These are phyloP conservation scores for Colletotrichum sp. DNA, from an alignment of 2,329 filamentous ascomycete genomes.

Conservation along the genomic window DNA sequence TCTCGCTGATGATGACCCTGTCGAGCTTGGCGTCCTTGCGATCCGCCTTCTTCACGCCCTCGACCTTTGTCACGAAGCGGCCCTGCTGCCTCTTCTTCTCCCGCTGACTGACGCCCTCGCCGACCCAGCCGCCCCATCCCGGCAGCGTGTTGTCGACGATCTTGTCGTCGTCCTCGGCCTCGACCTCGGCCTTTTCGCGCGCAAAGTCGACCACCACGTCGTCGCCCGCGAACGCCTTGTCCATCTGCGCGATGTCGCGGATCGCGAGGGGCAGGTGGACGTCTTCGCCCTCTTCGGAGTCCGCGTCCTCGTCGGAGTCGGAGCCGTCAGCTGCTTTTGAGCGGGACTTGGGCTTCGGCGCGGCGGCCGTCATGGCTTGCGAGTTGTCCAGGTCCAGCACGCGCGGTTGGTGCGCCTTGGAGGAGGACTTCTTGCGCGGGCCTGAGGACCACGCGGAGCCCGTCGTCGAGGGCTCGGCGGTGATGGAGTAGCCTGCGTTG, in stretches of 20 bases:
- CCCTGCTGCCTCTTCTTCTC: slow-evolving; percentile 68
- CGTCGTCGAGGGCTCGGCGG: slow-evolving; percentile 28
- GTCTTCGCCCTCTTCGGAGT: slow-evolving; percentile 43
- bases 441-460: slow-evolving; percentile 48
- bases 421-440: slow-evolving; percentile 35
- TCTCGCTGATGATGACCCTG: slow-evolving; percentile 91
- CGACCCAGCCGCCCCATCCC: slow-evolving; percentile 93
- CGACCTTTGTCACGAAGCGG: slow-evolving; percentile 67
- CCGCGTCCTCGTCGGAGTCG: slow-evolving; percentile 36
- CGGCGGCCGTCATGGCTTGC: slow-evolving; percentile 32
- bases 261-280: slow-evolving; percentile 62
- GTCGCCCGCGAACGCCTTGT: slow-evolving; percentile 85
- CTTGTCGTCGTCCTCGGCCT: slow-evolving; percentile 82
- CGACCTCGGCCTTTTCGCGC: slow-evolving; percentile 75
- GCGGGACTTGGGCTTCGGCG: slow-evolving; percentile 24
- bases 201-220: slow-evolving; percentile 84
- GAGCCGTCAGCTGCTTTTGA: slow-evolving; percentile 28
- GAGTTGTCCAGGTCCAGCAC: slow-evolving; percentile 45
- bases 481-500: slow-evolving; percentile 25
- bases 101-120: slow-evolving; percentile 77
- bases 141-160: slow-evolving; percentile 84
- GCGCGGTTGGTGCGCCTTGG: slow-evolving; percentile 18
- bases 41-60: slow-evolving; percentile 77
- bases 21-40: slow-evolving; percentile 84
- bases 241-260: slow-evolving; percentile 71